phyloP scores from a whole-genome alignment of 129 eudicot genomes.

The Arctium minus region DNA sequence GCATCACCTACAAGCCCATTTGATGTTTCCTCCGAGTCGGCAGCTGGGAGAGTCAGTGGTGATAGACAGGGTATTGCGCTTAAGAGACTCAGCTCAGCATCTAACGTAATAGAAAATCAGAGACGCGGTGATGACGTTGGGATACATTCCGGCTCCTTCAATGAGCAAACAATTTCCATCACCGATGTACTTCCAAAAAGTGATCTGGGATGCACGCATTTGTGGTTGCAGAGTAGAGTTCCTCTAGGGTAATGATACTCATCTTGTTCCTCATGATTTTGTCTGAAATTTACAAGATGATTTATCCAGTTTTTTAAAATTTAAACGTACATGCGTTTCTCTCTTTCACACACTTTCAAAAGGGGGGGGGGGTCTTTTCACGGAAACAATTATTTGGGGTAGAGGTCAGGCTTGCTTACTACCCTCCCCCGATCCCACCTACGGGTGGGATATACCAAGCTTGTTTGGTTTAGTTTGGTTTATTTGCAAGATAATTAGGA shows the following conservation, averaged over 20 bases:
- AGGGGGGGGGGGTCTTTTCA: no score
- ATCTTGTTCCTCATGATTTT: background rate
- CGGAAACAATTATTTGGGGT: no score
- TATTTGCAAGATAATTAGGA: constrained; percentile 1
- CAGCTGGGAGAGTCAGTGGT: constrained; percentile 11
- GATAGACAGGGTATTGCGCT: constrained; percentile 30
- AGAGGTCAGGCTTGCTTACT: background rate
- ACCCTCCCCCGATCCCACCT: background rate
- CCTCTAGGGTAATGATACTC: constrained; percentile 74
- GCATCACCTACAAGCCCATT: constrained; percentile 56
- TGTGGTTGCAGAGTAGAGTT: constrained; percentile 96
- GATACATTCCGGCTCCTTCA: constrained; percentile 34
- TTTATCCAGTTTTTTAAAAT: background rate
- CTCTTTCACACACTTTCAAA: background rate
- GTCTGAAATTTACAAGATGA: constrained; percentile 12
- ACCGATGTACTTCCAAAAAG: constrained; percentile 70
- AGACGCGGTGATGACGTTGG: constrained; percentile 38
- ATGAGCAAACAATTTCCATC: constrained; percentile 40
- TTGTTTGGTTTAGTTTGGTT: background rate
- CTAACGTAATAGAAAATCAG: constrained; percentile 22
- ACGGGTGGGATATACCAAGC: background rate
- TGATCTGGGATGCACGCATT: constrained; percentile 85
- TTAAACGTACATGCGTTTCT: background rate
- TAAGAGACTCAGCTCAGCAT: constrained; percentile 31
- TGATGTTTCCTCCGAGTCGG: constrained; percentile 19